These are phyloP conservation scores for Penicillium sp. DNA, from an alignment of 2,329 filamentous ascomycete genomes.

Conservation along the genomic window DNA sequence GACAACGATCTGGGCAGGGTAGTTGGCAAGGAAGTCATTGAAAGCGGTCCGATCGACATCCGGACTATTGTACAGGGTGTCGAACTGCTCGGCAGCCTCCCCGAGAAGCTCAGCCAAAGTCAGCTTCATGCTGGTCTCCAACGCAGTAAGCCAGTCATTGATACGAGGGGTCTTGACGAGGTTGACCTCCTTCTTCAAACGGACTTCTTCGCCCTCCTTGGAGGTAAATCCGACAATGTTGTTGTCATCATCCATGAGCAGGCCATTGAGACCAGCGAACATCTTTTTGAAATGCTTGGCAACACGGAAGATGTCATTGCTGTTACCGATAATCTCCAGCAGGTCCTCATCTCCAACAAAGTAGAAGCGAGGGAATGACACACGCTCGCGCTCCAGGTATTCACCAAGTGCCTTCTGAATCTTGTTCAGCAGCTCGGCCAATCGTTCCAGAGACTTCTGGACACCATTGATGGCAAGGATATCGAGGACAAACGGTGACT, in stretches of 20 bases:
- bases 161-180: conserved; percentile 91
- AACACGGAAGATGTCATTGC: conserved; percentile 91
- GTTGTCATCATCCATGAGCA: conserved; percentile 84
- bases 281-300: conserved; percentile 99
- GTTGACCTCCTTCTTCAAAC: conserved; percentile 84
- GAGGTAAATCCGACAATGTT: conserved; percentile 90
- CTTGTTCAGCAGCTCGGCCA: conserved; percentile 97
- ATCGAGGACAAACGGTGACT: conserved; percentile 90
- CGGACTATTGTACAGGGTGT: conserved; percentile 67
- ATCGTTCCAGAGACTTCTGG: conserved; percentile 88
- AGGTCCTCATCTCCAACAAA: conserved; percentile 98
- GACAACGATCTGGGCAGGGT: conserved; percentile 92
- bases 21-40: conserved; percentile 73
- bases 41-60: conserved; percentile 67
- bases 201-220: conserved; percentile 87
- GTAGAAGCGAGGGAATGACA: conserved; percentile 98
- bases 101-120: conserved; percentile 86
- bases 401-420: conserved; percentile 98
- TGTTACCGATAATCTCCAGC: conserved; percentile 98
- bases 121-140: conserved; percentile 90
- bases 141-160: conserved; percentile 95
- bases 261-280: conserved; percentile 92
- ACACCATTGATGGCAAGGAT: conserved; percentile 93
- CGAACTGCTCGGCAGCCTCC: conserved; percentile 79
- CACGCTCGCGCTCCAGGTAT: conserved; percentile 94